Conservation (phyloP, 805 yeast genomes). For the Wickerhamomyces bisporus region DNA sequence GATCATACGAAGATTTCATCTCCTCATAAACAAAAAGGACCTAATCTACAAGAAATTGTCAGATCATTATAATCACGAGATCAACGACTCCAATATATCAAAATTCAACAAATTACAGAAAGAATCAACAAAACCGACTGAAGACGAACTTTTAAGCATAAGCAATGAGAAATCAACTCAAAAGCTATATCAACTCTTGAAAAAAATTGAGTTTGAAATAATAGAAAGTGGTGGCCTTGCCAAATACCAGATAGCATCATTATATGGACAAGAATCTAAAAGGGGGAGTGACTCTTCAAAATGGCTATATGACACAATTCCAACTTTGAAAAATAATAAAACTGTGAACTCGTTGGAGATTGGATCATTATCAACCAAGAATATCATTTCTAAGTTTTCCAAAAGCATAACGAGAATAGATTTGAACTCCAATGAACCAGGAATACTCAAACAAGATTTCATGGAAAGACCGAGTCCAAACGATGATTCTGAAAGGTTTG, state of each 20-base stretch:
- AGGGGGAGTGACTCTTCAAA: constrained; percentile 94
- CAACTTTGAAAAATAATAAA: constrained; percentile 22
- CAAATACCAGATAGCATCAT: constrained; percentile 80
- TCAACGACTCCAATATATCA: constrained; percentile 23
- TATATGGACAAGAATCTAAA: constrained; percentile 68
- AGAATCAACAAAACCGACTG: constrained; percentile 9
- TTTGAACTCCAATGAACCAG: constrained; percentile 71
- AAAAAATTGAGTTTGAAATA: constrained; percentile 57
- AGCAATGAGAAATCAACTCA: constrained; percentile 11
- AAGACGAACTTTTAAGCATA: constrained; percentile 12
- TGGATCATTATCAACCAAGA: constrained; percentile 70
- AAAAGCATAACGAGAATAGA: constrained; percentile 55
- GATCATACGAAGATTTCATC: constrained; percentile 74
- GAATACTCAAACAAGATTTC: constrained; percentile 74
- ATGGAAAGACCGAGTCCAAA: constrained; percentile 67
- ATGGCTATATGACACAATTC: constrained; percentile 68
- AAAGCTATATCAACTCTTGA: constrained; percentile 31
- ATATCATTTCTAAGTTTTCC: constrained; percentile 46
- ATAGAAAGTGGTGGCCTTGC: constrained; percentile 67
- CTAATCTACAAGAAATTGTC: constrained; percentile 32
- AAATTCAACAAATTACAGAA: constrained; percentile 6
- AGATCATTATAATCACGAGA: constrained; percentile 11
- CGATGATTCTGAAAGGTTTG: constrained; percentile 41
- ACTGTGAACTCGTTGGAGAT: constrained; percentile 60
- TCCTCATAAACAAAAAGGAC: constrained; percentile 52